Conservation (phyloP, 768 basidiomycete genomes). For the Tricholoma terreum region DNA sequence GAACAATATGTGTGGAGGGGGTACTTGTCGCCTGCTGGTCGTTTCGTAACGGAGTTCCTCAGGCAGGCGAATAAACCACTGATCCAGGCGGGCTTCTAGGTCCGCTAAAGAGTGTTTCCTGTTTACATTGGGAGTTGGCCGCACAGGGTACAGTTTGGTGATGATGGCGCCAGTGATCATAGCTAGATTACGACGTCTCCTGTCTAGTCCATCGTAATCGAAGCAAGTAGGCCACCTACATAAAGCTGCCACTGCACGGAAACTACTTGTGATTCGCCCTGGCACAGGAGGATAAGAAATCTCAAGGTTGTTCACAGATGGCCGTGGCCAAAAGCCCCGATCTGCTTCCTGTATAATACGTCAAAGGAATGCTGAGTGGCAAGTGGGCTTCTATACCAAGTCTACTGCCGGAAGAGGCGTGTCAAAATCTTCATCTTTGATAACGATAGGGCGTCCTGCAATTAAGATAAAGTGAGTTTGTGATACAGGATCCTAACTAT, state of each 20-base stretch:
- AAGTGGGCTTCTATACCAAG: constrained; percentile 34
- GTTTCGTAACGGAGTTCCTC: constrained; percentile 60
- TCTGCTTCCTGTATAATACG: constrained; percentile 51
- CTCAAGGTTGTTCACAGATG: constrained; percentile 34
- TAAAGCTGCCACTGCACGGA: constrained; percentile 53
- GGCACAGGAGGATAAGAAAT: constrained; percentile 47
- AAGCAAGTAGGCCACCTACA: constrained; percentile 38
- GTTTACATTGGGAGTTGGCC: constrained; percentile 40
- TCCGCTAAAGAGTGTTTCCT: constrained; percentile 48
- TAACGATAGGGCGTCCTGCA: constrained; percentile 62
- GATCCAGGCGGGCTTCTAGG: constrained; percentile 66
- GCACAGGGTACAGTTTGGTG: constrained; percentile 68
- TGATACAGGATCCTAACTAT: constrained; percentile 1
- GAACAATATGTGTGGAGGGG: constrained; percentile 63
- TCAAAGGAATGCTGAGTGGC: constrained; percentile 2
- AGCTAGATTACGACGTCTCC: constrained; percentile 35
- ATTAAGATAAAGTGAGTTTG: constrained; percentile 5
- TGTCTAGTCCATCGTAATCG: not conserved
- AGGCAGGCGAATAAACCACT: constrained; percentile 71
- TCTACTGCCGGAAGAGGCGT: constrained; percentile 56
- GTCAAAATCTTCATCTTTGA: constrained; percentile 69
- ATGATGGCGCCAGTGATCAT: constrained; percentile 67
- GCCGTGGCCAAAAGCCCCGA: constrained; percentile 51
- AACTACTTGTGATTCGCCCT: constrained; percentile 48
- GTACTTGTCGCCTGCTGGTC: constrained; percentile 47